Evolutionary conservation across 768 basidiomycete species (phyloP).

Genomic region (Hericium erinaceus): DNA sequence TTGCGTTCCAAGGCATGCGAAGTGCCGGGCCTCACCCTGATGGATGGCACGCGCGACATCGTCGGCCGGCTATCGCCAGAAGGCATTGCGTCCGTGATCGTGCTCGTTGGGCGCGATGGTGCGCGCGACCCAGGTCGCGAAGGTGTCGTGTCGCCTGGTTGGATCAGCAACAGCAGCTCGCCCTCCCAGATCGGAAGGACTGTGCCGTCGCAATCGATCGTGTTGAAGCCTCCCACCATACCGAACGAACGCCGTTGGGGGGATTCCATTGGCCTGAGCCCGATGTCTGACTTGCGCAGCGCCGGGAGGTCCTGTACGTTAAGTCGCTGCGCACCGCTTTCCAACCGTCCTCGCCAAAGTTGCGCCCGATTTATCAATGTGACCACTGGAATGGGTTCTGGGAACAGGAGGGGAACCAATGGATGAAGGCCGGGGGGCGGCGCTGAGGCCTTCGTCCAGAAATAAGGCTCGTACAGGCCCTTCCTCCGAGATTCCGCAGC

Average conservation of each 20-base stretch:
- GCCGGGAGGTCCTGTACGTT: constrained; percentile 51
- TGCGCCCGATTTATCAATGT: constrained; percentile 59
- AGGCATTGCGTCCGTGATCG: constrained; percentile 14
- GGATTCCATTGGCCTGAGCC: constrained; percentile 30
- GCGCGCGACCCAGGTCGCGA: constrained; percentile 62
- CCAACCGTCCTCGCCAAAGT: constrained; percentile 57
- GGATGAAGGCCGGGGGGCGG: constrained; percentile 23
- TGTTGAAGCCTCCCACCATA: constrained; percentile 12
- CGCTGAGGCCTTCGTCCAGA: constrained; percentile 46
- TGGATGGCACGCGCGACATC: constrained; percentile 57
- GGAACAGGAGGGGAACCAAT: constrained; percentile 62
- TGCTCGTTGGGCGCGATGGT: constrained; percentile 37
- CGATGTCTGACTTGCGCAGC: constrained; percentile 42
- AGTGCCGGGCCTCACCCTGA: constrained; percentile 66
- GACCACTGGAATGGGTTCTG: constrained; percentile 61
- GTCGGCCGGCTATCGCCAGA: constrained; percentile 24
- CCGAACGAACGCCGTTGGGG: constrained; percentile 25
- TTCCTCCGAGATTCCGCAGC: constrained; percentile 67
- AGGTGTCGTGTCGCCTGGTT: constrained; percentile 35
- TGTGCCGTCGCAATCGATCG: constrained; percentile 48
- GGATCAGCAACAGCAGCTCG: constrained; percentile 63
- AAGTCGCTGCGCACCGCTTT: constrained; percentile 42
- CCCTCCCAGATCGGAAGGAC: constrained; percentile 68
- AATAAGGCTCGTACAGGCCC: constrained; percentile 69
- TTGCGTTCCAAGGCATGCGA: constrained; percentile 70